These are phyloP conservation scores for Myochromella boudieri DNA, from an alignment of 768 basidiomycete genomes.

Conservation along the genomic window DNA sequence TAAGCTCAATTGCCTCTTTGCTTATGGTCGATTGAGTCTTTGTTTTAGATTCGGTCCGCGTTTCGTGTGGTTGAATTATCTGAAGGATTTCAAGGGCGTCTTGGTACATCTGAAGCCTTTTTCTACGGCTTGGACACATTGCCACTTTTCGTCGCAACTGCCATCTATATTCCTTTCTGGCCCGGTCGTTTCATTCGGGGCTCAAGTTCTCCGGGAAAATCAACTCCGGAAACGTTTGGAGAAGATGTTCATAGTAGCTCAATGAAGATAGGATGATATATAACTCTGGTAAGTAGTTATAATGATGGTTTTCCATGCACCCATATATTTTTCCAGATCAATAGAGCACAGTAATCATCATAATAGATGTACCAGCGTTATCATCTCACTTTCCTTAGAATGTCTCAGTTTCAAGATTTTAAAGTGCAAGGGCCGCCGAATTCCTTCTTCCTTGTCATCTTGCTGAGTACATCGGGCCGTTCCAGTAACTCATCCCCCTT, in stretches of 20 bases:
- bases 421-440: too few species aligned
- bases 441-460: not conserved
- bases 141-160: slow-evolving; percentile 61
- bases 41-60: slow-evolving; percentile 55
- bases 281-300: too few species aligned
- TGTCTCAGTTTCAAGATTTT: too few species aligned
- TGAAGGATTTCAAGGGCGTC: slow-evolving; percentile 56
- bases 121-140: slow-evolving; percentile 70
- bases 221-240: not conserved
- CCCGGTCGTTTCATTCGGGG: slow-evolving; percentile 54
- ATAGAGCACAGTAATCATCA: not conserved
- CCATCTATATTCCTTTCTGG: slow-evolving; percentile 63
- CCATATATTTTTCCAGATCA: not conserved
- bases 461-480: slow-evolving; percentile 1
- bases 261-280: too few species aligned
- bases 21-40: not conserved
- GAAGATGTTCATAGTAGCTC: not conserved
- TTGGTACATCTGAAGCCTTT: slow-evolving; percentile 57
- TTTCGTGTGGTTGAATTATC: slow-evolving; percentile 62
- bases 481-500: not conserved
- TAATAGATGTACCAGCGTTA: too few species aligned
- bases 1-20: slow-evolving; percentile 23
- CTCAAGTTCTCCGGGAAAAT: not conserved
- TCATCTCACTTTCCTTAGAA: too few species aligned
- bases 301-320: too few species aligned